phyloP scores from a whole-genome alignment of 2,329 filamentous ascomycete genomes.

The Pseudovirgaria hyperparasitica region DNA sequence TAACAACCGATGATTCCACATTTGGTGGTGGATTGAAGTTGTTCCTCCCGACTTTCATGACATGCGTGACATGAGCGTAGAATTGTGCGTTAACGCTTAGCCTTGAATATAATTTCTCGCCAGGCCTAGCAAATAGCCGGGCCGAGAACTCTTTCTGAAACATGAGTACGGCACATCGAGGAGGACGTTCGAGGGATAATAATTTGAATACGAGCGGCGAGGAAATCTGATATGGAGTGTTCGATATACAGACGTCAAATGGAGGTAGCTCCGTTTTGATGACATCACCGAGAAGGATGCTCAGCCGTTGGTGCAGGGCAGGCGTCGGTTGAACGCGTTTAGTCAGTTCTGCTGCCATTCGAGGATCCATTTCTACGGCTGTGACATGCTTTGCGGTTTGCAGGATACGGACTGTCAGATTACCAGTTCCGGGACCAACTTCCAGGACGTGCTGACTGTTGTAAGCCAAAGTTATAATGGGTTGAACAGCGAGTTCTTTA shows the following conservation, averaged over 20 bases:
- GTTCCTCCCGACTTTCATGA: slow-evolving; percentile 91
- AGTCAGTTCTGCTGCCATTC: slow-evolving; percentile 92
- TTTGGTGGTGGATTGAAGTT: slow-evolving; percentile 93
- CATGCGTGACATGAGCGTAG: slow-evolving; percentile 59
- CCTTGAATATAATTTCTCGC: slow-evolving; percentile 82
- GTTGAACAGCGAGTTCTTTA: neutral
- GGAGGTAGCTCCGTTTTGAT: slow-evolving; percentile 71
- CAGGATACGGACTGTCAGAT: slow-evolving; percentile 78
- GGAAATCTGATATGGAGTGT: slow-evolving; percentile 71
- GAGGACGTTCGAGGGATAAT: slow-evolving; percentile 67
- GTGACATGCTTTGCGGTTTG: slow-evolving; percentile 75
- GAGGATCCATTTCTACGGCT: slow-evolving; percentile 83
- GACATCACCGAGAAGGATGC: slow-evolving; percentile 81
- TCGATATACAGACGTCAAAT: slow-evolving; percentile 75
- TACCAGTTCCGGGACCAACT: slow-evolving; percentile 81
- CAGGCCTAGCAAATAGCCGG: slow-evolving; percentile 74
- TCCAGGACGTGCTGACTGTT: slow-evolving; percentile 60
- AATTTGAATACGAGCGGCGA: slow-evolving; percentile 87
- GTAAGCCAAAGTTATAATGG: slow-evolving; percentile 4
- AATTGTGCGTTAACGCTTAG: slow-evolving; percentile 89
- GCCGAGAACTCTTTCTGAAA: slow-evolving; percentile 93
- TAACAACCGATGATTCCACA: slow-evolving; percentile 83
- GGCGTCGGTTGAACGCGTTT: slow-evolving; percentile 88
- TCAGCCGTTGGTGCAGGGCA: slow-evolving; percentile 61
- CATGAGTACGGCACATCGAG: slow-evolving; percentile 81